phyloP scores from a whole-genome alignment of 768 basidiomycete genomes.

The Suillus occidentalis region DNA sequence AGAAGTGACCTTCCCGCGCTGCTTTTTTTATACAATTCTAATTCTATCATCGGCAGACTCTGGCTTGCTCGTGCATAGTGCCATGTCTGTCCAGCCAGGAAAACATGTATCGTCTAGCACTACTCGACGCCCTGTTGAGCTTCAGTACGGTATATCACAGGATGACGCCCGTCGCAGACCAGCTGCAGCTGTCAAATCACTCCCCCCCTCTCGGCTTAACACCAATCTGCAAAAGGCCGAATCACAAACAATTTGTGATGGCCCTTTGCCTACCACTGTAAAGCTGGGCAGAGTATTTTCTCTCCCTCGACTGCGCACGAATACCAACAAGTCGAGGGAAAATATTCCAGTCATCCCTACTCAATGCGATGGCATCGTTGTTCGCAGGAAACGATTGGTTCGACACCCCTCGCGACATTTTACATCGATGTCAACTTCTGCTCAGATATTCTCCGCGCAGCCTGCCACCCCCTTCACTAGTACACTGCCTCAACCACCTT shows the following conservation, averaged over 20 bases:
- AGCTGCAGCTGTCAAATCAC: neutral
- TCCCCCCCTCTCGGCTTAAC: constrained; percentile 11
- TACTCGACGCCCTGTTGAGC: neutral
- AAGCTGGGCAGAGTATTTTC: constrained; percentile 47
- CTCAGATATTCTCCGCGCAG: constrained; percentile 8
- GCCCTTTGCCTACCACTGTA: constrained; percentile 32
- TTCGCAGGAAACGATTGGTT: constrained; percentile 4
- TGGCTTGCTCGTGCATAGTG: neutral
- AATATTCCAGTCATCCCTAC: neutral
- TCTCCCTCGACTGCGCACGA: constrained; percentile 25
- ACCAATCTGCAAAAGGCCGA: constrained; percentile 10
- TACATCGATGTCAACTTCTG: constrained; percentile 1
- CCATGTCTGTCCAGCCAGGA: neutral
- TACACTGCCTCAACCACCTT: constrained; percentile 14
- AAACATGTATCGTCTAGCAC: neutral
- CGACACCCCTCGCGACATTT: constrained; percentile 2
- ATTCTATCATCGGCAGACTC: neutral
- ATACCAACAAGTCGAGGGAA: constrained; percentile 6
- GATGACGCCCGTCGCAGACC: neutral
- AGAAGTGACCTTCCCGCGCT: neutral
- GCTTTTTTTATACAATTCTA: neutral
- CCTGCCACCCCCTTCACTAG: constrained; percentile 8
- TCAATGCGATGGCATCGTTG: neutral
- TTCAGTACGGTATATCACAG: neutral
- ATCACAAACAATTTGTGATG: constrained; percentile 32